Conservation (phyloP, 192 early-diverging fungal species). For the Geranomyces michiganensis region DNA sequence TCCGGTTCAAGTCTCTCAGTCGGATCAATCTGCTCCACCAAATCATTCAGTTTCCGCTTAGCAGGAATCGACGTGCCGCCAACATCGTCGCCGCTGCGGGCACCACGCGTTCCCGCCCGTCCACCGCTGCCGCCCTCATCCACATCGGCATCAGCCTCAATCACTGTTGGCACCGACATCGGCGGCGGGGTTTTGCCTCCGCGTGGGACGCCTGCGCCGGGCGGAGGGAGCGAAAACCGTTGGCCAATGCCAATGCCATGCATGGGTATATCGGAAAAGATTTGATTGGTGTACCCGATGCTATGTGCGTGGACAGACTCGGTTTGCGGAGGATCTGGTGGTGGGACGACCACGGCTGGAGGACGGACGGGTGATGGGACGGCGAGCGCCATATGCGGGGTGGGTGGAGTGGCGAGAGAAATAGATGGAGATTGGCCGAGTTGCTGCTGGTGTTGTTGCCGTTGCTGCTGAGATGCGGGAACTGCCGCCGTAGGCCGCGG, state of each 20-base stretch:
- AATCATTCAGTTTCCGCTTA: conserved; percentile 27
- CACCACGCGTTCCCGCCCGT: background rate
- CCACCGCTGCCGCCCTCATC: background rate
- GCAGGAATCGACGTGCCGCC: background rate
- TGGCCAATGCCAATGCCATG: conserved; percentile 16
- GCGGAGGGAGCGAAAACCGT: background rate
- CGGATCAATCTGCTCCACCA: conserved; percentile 31
- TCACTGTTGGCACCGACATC: background rate
- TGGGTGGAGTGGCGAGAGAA: background rate
- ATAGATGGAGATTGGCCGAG: conserved; percentile 9
- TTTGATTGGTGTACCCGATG: conserved; percentile 11
- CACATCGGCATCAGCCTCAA: background rate
- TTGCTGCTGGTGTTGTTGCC: conserved; percentile 21
- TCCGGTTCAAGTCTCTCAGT: conserved; percentile 32
- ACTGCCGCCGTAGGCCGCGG: too few species aligned
- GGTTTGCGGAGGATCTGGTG: background rate
- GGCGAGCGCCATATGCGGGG: background rate
- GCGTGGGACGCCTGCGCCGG: background rate
- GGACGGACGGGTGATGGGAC: background rate
- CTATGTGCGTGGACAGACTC: background rate
- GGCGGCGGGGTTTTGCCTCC: conserved; percentile 6
- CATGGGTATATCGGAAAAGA: conserved; percentile 16
- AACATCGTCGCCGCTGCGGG: background rate
- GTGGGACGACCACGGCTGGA: background rate
- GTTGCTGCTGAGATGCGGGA: conserved; percentile 9